Evolutionary conservation across 768 basidiomycete species (phyloP).

Genomic region (Peribolospora kevripleyi): DNA sequence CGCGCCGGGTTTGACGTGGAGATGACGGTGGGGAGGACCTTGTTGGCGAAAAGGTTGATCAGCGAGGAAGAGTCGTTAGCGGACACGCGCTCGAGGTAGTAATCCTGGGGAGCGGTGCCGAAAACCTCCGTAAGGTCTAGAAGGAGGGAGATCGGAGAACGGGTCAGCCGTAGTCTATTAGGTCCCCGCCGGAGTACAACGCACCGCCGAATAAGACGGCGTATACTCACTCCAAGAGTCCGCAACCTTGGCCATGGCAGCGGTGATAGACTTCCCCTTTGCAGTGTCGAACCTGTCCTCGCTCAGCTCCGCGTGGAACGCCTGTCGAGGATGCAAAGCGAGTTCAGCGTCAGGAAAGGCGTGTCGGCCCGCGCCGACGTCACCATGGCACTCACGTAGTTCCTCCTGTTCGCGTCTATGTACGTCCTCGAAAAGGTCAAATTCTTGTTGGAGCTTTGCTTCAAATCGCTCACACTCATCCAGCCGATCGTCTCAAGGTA

Average conservation of each 20-base stretch:
- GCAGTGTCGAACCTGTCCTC: slow-evolving; percentile 37
- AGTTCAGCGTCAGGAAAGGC: neutral
- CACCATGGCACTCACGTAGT: too few species aligned
- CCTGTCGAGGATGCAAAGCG: slow-evolving; percentile 4
- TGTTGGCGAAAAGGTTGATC: slow-evolving; percentile 15
- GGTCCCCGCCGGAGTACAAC: too few species aligned
- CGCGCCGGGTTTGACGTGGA: slow-evolving; percentile 20
- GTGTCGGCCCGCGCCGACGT: too few species aligned
- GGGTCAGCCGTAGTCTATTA: neutral
- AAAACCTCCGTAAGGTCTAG: slow-evolving; percentile 38
- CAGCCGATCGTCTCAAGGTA: slow-evolving; percentile 86
- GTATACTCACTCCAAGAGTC: slow-evolving; percentile 17
- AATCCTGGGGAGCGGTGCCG: slow-evolving; percentile 54
- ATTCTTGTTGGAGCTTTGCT: slow-evolving; percentile 16
- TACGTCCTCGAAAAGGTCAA: slow-evolving; percentile 17
- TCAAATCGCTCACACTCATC: slow-evolving; percentile 39
- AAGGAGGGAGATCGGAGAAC: neutral
- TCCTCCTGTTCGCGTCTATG: slow-evolving; percentile 10
- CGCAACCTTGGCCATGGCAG: slow-evolving; percentile 31
- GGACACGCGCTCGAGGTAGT: slow-evolving; percentile 34
- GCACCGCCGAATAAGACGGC: too few species aligned
- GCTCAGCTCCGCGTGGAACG: slow-evolving; percentile 42
- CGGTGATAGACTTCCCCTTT: slow-evolving; percentile 30
- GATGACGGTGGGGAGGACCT: slow-evolving; percentile 34
- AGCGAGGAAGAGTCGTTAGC: slow-evolving; percentile 13